Evolutionary conservation across 345 rosid genomes (phyloP).

Genomic region (Gossypium thurberi): DNA sequence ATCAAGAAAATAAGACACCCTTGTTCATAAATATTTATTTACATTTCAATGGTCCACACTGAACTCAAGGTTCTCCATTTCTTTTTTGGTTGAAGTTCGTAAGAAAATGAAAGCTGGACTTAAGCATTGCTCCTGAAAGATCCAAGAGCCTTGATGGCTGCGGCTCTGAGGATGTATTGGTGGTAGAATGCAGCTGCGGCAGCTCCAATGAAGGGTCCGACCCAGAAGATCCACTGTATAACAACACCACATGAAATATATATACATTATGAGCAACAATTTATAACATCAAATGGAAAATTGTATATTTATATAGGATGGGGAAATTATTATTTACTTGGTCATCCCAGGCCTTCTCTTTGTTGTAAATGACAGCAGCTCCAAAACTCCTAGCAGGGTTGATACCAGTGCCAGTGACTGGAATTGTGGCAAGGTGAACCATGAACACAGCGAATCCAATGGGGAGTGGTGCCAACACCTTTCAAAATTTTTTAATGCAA

Average conservation of each 20-base stretch:
- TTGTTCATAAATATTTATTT: conserved; percentile 23
- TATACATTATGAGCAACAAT: background rate
- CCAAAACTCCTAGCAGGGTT: conserved; percentile 98
- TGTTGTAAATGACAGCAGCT: conserved; percentile 81
- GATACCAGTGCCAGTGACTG: conserved; percentile 89
- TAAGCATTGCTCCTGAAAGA: conserved; percentile 84
- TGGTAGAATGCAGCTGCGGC: conserved; percentile 72
- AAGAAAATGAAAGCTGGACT: background rate
- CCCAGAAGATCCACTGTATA: conserved; percentile 93
- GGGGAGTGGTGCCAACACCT: conserved; percentile 96
- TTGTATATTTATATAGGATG: background rate
- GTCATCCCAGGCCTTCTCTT: conserved; percentile 86
- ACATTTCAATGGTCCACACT: conserved; percentile 28
- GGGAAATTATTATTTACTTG: conserved; percentile 35
- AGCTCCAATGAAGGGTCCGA: conserved; percentile 90
- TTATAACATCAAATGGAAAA: background rate
- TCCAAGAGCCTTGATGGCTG: conserved; percentile 66
- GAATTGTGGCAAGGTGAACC: conserved; percentile 93
- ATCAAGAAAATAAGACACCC: conserved; percentile 19
- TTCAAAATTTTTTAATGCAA: background rate
- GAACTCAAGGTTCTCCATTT: background rate
- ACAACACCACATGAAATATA: background rate
- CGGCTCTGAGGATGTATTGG: conserved; percentile 69
- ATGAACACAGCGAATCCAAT: conserved; percentile 96
- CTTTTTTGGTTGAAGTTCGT: background rate